phyloP scores from a whole-genome alignment of 805 yeast genomes.

The Candida schatavii region DNA sequence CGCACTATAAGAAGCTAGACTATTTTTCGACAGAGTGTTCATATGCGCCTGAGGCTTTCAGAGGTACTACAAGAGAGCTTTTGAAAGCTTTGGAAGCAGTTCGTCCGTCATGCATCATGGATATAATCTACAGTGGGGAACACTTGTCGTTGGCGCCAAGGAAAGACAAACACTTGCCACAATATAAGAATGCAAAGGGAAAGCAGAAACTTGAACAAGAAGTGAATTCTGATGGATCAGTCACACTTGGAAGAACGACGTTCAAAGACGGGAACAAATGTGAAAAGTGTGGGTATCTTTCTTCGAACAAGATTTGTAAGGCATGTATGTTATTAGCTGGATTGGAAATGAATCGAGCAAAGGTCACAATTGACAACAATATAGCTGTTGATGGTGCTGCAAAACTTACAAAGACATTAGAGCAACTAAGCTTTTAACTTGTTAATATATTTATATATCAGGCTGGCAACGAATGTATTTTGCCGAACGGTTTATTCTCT shows the following conservation, averaged over 20 bases:
- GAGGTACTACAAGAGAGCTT: constrained; percentile 94
- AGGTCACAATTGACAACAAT: constrained; percentile 54
- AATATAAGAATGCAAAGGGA: constrained; percentile 29
- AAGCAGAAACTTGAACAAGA: constrained; percentile 29
- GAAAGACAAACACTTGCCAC: constrained; percentile 41
- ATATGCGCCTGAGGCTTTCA: constrained; percentile 96
- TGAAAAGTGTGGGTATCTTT: constrained; percentile 86
- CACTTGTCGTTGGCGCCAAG: constrained; percentile 64
- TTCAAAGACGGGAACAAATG: constrained; percentile 71
- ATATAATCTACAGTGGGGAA: constrained; percentile 93
- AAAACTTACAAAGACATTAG: constrained; percentile 56
- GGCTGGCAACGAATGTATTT: background rate
- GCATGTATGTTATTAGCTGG: constrained; percentile 90
- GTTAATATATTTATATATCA: background rate
- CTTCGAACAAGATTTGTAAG: constrained; percentile 85
- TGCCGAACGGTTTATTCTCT: constrained; percentile 5
- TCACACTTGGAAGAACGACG: constrained; percentile 35
- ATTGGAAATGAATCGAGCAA: constrained; percentile 71
- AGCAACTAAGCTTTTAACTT: constrained; percentile 55
- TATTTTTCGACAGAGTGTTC: constrained; percentile 97
- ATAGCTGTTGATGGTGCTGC: constrained; percentile 62
- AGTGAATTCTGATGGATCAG: constrained; percentile 61
- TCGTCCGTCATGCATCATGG: constrained; percentile 90
- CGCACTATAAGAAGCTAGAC: constrained; percentile 92
- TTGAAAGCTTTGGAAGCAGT: constrained; percentile 87